A percentile compares a stretch with the other conserved stretches of the same genome.
phyloP scores from a whole-genome alignment of 1,284 basidiomycete species.

The Veloporphyrellus conicus region DNA sequence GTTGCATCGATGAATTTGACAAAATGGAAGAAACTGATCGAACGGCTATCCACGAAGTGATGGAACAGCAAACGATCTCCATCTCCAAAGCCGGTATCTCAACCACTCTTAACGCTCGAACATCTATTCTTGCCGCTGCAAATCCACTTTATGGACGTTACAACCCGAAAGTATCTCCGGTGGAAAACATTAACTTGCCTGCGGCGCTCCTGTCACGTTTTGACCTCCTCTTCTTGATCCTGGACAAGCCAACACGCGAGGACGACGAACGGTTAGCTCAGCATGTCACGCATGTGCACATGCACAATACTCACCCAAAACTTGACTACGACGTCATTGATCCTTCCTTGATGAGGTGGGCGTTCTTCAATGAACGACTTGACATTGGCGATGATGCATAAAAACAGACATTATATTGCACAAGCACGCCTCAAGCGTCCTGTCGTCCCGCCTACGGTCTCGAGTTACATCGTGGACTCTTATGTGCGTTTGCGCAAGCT shows the following conservation, averaged over 20 bases:
- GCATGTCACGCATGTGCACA: slow-evolving; percentile 98
- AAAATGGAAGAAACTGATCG: slow-evolving; percentile 99
- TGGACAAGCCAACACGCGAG: slow-evolving; percentile 92
- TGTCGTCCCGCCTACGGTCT: slow-evolving; percentile 80
- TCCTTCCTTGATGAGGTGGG: slow-evolving; percentile 82
- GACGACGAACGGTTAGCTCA: slow-evolving; percentile 95
- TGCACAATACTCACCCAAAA: slow-evolving; percentile 87
- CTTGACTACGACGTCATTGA: slow-evolving; percentile 82
- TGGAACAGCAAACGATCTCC: slow-evolving; percentile 99
- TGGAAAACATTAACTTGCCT: slow-evolving; percentile 99
- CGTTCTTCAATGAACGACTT: slow-evolving; percentile 3
- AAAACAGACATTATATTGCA: slow-evolving; percentile 89
- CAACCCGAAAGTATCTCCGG: slow-evolving; percentile 94
- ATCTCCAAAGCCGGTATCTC: slow-evolving; percentile 99
- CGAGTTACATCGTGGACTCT: slow-evolving; percentile 90
- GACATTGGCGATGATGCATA: slow-evolving; percentile 9
- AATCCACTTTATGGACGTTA: slow-evolving; percentile 98
- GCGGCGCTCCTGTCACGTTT: slow-evolving; percentile 95
- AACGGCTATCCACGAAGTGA: slow-evolving; percentile 99
- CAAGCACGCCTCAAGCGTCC: slow-evolving; percentile 87
- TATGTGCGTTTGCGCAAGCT: slow-evolving; percentile 93
- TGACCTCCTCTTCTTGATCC: slow-evolving; percentile 93
- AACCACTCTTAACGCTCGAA: slow-evolving; percentile 97
- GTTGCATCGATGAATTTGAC: slow-evolving; percentile 99
- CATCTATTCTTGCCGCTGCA: slow-evolving; percentile 95